Evolutionary conservation across 371 early-diverging fungal species (phyloP), one percentile per base, ranked within the genome.

Genomic region (Apophysomyces sp.): DNA sequence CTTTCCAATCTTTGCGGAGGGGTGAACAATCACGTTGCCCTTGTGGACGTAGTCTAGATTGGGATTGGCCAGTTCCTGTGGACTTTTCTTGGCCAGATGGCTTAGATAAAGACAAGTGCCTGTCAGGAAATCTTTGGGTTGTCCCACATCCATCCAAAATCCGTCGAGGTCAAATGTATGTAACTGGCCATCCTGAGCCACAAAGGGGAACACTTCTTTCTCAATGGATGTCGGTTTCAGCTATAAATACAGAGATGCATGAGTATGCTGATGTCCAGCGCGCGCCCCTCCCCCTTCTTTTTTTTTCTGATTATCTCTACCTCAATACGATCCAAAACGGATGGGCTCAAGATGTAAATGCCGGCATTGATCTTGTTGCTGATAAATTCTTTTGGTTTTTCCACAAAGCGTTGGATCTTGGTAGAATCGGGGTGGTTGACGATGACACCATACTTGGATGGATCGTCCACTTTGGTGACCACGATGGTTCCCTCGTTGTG

Each of bases 81-180:
- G 93, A 28, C 76, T 66, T 66, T 82, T 84, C 79, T 93, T 88
- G 69, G 88, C 78, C 57, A 95, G 65, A 65, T 92, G 90, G 30
- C 89, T 72, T 56, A 99, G 85, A 73, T 96, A 99, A 62, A 99
- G 86, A 63, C 92, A 92, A 28, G 96, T 96, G 37, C 98, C 99
- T 6, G 90, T 91, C 68, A 99, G 81, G 77, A 95, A 99, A 78
- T 99, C 99, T 73, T 93, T 94, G 66, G 99, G 99, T 81, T 99
- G 99, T 31, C 99, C 99, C 49, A 99, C 98, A 75, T 99, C 99
- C 97, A 97, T 97, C 99, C 99, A 99, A 89, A 93, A 99, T 57
- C 99, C 98, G 54, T 96, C 90, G 34, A 99, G 86, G 15, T 94
- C 93, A 78, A 94, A 97, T 30, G 93, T 86, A 73, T 94, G 93